Percentiles rank a stretch among this genome's conserved stretches.
Evolutionary conservation across 805 yeast genomes (phyloP).

Genomic region (Monosporozyma aquatica): DNA sequence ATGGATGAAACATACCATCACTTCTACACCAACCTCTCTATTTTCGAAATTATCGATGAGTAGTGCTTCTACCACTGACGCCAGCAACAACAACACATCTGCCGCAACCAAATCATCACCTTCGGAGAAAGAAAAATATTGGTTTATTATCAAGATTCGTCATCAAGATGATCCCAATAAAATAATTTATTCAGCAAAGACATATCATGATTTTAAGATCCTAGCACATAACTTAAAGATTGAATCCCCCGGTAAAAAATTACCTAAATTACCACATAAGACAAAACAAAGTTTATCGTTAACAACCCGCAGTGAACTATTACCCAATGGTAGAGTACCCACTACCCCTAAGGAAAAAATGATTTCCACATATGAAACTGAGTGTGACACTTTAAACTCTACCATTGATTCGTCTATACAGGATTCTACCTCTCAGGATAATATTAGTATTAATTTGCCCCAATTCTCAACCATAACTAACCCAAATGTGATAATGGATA

Average conservation of each 20-base stretch:
- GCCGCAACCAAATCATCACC: too few species aligned
- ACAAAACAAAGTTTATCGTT: conserved; percentile 33
- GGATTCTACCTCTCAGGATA: neutral
- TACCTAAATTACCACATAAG: conserved; percentile 52
- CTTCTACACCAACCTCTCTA: conserved; percentile 16
- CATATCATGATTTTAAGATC: conserved; percentile 59
- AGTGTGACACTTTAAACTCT: conserved; percentile 4
- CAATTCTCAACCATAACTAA: neutral
- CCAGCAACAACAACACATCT: too few species aligned
- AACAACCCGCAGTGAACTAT: conserved; percentile 8
- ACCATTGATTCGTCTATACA: too few species aligned
- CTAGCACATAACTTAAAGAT: conserved; percentile 45
- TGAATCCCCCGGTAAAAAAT: conserved; percentile 59
- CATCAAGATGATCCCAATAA: conserved; percentile 26
- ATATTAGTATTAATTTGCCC: too few species aligned
- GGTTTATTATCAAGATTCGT: conserved; percentile 43
- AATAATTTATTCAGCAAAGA: conserved; percentile 42
- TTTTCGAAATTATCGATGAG: conserved; percentile 23
- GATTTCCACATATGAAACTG: conserved; percentile 11
- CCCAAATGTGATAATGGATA: neutral
- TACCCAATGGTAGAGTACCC: conserved; percentile 4
- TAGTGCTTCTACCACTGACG: too few species aligned
- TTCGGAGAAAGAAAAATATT: conserved; percentile 29
- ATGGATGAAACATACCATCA: conserved; percentile 27
- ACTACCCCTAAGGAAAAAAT: conserved; percentile 15